Conservation (phyloP, 2,329 filamentous ascomycete genomes). For the Nemania diffusa region DNA sequence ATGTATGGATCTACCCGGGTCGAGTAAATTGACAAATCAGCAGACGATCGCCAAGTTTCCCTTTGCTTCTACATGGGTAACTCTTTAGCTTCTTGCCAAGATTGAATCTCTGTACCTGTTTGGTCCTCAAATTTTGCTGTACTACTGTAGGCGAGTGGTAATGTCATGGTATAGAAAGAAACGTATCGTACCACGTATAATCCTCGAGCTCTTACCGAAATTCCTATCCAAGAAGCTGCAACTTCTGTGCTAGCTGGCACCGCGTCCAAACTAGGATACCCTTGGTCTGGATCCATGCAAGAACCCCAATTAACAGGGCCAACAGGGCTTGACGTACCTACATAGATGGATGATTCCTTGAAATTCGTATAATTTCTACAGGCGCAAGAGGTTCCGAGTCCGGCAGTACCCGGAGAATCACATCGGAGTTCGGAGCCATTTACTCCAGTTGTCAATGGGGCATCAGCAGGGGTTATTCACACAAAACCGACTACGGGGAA, state of each 20-base stretch:
- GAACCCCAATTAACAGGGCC: background rate
- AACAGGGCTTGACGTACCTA: background rate
- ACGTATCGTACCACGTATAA: background rate
- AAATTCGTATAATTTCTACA: background rate
- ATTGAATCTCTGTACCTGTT: background rate
- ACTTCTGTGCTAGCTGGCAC: background rate
- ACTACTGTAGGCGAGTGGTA: background rate
- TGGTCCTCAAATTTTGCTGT: background rate
- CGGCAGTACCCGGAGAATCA: background rate
- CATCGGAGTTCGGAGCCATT: background rate
- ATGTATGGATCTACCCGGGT: background rate
- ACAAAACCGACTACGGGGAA: background rate
- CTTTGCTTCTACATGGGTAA: background rate
- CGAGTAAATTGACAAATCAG: slow-evolving; percentile 10
- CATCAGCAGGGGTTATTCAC: background rate
- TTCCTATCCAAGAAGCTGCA: slow-evolving; percentile 4
- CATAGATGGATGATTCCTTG: background rate
- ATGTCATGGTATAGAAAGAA: background rate
- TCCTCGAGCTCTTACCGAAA: background rate
- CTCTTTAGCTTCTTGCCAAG: background rate
- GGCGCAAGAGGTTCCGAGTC: background rate
- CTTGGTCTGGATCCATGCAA: background rate
- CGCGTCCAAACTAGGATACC: background rate
- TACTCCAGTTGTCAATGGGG: background rate
- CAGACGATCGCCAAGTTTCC: background rate